These are phyloP conservation scores for Entelexis sorbosivorans DNA, from an alignment of 1,139 yeast species.

Conservation along the genomic window DNA sequence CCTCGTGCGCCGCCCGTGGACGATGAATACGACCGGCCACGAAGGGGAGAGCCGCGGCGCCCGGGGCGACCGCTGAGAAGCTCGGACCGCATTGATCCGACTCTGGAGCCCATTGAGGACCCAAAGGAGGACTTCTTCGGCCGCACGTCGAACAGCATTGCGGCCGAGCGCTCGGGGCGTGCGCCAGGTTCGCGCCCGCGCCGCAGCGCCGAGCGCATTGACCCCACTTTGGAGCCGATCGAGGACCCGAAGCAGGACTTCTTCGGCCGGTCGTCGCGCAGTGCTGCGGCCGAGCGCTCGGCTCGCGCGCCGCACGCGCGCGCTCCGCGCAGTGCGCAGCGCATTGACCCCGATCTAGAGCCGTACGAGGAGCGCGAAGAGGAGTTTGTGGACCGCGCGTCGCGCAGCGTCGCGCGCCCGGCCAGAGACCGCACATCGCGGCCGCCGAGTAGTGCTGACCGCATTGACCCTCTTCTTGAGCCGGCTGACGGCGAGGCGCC, in stretches of 20 bases:
- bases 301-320: not conserved
- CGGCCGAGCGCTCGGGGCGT: not conserved
- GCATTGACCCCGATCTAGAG: not conserved
- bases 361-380: not conserved
- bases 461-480: not conserved
- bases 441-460: not conserved
- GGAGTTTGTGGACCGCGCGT: not conserved
- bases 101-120: not conserved
- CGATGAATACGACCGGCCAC: not conserved
- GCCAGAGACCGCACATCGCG: not conserved
- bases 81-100: conserved; percentile 1
- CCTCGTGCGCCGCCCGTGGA: not conserved
- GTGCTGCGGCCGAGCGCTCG: not conserved
- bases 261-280: not conserved
- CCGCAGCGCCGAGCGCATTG: not conserved
- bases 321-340: not conserved
- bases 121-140: not conserved
- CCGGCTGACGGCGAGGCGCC: conserved; percentile 3
- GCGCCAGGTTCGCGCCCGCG: not conserved
- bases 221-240: not conserved
- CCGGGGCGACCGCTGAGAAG: not conserved
- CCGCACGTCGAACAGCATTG: not conserved
- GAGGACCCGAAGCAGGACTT: not conserved
- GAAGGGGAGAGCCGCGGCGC: not conserved
- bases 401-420: not conserved